Evolutionary conservation across 2,329 filamentous ascomycete genomes (phyloP).

Genomic region (Fusarium veterinarium): DNA sequence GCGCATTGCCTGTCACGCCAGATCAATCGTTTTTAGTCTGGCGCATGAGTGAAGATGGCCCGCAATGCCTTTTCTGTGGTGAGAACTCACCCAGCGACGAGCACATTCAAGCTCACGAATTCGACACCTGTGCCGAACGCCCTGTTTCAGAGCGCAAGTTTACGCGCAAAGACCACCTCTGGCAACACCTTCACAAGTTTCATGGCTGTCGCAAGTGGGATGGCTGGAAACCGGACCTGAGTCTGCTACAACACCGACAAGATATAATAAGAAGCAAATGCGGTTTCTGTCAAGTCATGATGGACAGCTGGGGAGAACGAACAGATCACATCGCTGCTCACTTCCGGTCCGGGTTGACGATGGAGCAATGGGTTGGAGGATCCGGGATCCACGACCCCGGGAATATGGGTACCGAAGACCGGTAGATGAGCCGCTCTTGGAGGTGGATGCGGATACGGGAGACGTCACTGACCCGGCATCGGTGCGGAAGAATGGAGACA

Average conservation of each 20-base stretch:
- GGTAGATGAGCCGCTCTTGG: neutral
- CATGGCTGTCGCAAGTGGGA: conserved; percentile 58
- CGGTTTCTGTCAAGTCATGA: conserved; percentile 44
- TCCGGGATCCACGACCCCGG: conserved; percentile 37
- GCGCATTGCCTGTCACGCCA: conserved; percentile 53
- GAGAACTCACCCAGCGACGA: conserved; percentile 47
- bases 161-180: conserved; percentile 56
- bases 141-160: conserved; percentile 56
- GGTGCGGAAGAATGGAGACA: conserved; percentile 16
- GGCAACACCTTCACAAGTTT: conserved; percentile 57
- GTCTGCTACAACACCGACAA: conserved; percentile 48
- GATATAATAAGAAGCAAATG: conserved; percentile 45
- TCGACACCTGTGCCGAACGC: conserved; percentile 62
- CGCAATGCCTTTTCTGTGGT: conserved; percentile 56
- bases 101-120: conserved; percentile 55
- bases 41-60: conserved; percentile 58
- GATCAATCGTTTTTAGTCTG: conserved; percentile 59
- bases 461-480: conserved; percentile 14
- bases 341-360: conserved; percentile 46
- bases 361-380: conserved; percentile 43
- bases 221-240: conserved; percentile 60
- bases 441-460: conserved; percentile 11
- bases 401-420: conserved; percentile 19
- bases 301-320: conserved; percentile 46
- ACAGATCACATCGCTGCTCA: conserved; percentile 46